These are phyloP conservation scores for Geotrichum klebahnii DNA, from an alignment of 1,139 yeast genomes.

Conservation along the genomic window DNA sequence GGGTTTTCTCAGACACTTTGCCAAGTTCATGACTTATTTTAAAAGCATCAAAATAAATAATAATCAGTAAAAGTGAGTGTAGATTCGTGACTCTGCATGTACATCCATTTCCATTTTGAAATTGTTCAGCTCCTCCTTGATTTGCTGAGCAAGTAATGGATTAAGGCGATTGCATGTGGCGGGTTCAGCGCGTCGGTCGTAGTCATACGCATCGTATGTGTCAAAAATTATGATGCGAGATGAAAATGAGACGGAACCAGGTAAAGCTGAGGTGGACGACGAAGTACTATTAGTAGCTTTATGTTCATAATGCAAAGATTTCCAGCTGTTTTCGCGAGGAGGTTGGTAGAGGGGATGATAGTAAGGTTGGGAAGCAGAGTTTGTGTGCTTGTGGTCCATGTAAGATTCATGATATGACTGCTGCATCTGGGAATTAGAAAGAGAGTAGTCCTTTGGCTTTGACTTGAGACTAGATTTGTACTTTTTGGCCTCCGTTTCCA, in stretches of 20 bases:
- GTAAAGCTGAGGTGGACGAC: not conserved
- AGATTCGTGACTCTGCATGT: constrained; percentile 70
- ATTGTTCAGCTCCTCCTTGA: constrained; percentile 78
- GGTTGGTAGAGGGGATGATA: constrained; percentile 28
- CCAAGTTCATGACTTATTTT: too few species aligned
- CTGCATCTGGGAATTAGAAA: not conserved
- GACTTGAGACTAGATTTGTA: constrained; percentile 12
- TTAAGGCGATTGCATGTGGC: constrained; percentile 83
- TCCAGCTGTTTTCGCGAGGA: constrained; percentile 22
- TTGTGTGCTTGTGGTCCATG: too few species aligned
- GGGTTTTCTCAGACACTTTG: not conserved
- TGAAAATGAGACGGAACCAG: constrained; percentile 62
- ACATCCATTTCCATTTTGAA: constrained; percentile 69
- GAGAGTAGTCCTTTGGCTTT: constrained; percentile 6
- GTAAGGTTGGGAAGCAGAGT: not conserved
- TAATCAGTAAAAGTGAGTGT: constrained; percentile 71
- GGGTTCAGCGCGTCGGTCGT: constrained; percentile 89
- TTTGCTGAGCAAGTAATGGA: constrained; percentile 80
- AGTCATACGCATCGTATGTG: constrained; percentile 77
- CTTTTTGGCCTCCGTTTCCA: constrained; percentile 13
- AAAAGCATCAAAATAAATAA: not conserved
- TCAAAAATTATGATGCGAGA: constrained; percentile 81
- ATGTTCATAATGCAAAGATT: constrained; percentile 21
- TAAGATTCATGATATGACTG: too few species aligned
- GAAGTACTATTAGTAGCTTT: constrained; percentile 21